These are phyloP conservation scores for Arabidopsis lyrata DNA, from an alignment of 441 rosid genomes.

Conservation along the genomic window DNA sequence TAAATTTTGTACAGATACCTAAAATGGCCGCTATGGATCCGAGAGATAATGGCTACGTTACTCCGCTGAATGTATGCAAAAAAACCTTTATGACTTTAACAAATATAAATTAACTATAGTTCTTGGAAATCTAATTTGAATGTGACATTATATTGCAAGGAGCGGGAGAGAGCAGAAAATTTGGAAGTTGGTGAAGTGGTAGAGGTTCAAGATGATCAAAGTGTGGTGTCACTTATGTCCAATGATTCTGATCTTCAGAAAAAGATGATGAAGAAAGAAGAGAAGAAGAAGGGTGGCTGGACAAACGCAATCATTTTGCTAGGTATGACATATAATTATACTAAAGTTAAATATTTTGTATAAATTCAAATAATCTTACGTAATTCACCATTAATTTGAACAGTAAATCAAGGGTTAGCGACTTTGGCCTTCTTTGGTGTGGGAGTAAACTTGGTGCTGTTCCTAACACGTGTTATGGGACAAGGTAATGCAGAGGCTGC, in stretches of 20 bases:
- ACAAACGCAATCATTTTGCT: constrained; percentile 63
- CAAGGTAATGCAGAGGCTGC: constrained; percentile 87
- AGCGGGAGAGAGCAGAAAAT: constrained; percentile 24
- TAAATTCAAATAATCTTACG: not conserved
- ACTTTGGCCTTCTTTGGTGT: constrained; percentile 95
- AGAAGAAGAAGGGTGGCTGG: constrained; percentile 57
- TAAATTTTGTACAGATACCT: constrained; percentile 44
- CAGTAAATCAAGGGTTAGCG: constrained; percentile 89
- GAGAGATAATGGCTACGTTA: constrained; percentile 44
- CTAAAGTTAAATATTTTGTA: not conserved
- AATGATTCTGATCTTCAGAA: constrained; percentile 34
- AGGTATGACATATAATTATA: constrained; percentile 46
- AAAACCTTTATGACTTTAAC: not conserved
- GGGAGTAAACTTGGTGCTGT: constrained; percentile 83
- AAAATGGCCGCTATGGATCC: constrained; percentile 54
- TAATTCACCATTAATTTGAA: not conserved
- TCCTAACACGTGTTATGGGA: constrained; percentile 82
- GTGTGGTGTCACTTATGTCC: constrained; percentile 18
- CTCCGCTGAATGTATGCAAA: constrained; percentile 40
- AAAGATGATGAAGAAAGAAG: constrained; percentile 39
- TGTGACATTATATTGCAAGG: constrained; percentile 6
- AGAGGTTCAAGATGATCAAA: constrained; percentile 28
- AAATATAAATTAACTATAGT: not conserved
- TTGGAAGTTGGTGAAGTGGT: constrained; percentile 25
- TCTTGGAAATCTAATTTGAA: not conserved